These are phyloP conservation scores for Hortiboletus campestris DNA, from an alignment of 768 basidiomycete species.

Conservation along the genomic window DNA sequence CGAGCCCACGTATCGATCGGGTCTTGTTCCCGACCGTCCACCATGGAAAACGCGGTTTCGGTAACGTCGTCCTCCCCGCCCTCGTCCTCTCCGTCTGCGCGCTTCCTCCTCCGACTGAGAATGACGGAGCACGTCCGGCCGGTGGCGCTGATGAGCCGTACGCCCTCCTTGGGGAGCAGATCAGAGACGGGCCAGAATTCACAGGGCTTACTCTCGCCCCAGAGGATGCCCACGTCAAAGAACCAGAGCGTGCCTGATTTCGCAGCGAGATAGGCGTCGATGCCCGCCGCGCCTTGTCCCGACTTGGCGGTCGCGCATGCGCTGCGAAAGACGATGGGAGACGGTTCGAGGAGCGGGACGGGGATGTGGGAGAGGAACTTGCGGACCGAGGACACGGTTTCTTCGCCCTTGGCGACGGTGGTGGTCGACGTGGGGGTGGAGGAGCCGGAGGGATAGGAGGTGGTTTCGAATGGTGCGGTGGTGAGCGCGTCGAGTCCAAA, in stretches of 20 bases:
- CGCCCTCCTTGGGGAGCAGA: conserved; percentile 51
- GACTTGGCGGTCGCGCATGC: conserved; percentile 39
- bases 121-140: conserved; percentile 68
- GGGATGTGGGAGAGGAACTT: conserved; percentile 51
- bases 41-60: conserved; percentile 69
- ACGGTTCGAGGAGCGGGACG: conserved; percentile 47
- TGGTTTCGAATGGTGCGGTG: conserved; percentile 44
- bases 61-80: conserved; percentile 40
- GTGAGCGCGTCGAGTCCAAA: conserved; percentile 68
- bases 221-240: conserved; percentile 61
- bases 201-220: conserved; percentile 75
- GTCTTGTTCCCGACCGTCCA: conserved; percentile 68
- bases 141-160: conserved; percentile 56
- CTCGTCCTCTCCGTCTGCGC: conserved; percentile 19
- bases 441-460: conserved; percentile 32
- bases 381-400: conserved; percentile 49
- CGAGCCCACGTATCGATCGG: conserved; percentile 67
- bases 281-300: conserved; percentile 51
- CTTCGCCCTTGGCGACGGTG: conserved; percentile 47
- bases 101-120: conserved; percentile 37
- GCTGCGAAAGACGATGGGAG: conserved; percentile 53
- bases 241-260: conserved; percentile 75
- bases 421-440: conserved; percentile 26
- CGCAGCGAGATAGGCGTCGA: conserved; percentile 70
- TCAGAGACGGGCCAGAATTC: conserved; percentile 71